phyloP scores from a whole-genome alignment of 495 filamentous ascomycete species.

The Neurospora sp. region DNA sequence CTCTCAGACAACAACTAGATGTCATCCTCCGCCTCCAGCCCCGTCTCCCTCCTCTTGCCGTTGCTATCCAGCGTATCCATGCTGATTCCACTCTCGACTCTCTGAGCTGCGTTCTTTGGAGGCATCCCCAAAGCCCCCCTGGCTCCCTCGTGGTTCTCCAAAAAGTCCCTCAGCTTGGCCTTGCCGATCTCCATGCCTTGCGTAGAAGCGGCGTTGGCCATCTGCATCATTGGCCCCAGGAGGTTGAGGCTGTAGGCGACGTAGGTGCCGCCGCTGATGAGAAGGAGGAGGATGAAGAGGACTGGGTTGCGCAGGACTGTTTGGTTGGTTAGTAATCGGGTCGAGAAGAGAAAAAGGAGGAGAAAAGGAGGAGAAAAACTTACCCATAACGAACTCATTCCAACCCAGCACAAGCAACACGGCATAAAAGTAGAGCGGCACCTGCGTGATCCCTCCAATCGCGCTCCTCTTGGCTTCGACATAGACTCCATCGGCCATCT shows the following conservation, averaged over 20 bases:
- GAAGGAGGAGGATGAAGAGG: conserved; percentile 79
- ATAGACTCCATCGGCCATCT: conserved; percentile 92
- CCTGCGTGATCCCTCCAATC: conserved; percentile 88
- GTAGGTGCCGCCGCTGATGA: conserved; percentile 66
- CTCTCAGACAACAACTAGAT: background rate
- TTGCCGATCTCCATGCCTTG: conserved; percentile 87
- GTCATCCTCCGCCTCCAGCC: conserved; percentile 37
- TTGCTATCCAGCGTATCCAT: conserved; percentile 51
- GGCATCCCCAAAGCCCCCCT: conserved; percentile 71
- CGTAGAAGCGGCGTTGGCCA: conserved; percentile 77
- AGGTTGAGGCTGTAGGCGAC: conserved; percentile 88
- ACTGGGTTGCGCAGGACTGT: conserved; percentile 84
- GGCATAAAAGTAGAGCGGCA: conserved; percentile 90
- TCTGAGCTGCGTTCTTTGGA: conserved; percentile 10
- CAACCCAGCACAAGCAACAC: conserved; percentile 82
- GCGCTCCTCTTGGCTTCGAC: conserved; percentile 95
- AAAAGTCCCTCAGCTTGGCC: conserved; percentile 75
- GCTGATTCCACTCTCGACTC: conserved; percentile 38
- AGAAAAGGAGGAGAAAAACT: conserved; percentile 21
- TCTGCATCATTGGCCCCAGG: conserved; percentile 89
- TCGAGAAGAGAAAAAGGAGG: background rate
- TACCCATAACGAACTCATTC: conserved; percentile 93
- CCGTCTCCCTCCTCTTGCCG: conserved; percentile 41
- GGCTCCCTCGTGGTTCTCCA: conserved; percentile 71
- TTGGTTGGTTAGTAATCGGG: conserved; percentile 23